Evolutionary conservation across 345 rosid species (phyloP).

Genomic region (Eucalyptus guilfoylei): DNA sequence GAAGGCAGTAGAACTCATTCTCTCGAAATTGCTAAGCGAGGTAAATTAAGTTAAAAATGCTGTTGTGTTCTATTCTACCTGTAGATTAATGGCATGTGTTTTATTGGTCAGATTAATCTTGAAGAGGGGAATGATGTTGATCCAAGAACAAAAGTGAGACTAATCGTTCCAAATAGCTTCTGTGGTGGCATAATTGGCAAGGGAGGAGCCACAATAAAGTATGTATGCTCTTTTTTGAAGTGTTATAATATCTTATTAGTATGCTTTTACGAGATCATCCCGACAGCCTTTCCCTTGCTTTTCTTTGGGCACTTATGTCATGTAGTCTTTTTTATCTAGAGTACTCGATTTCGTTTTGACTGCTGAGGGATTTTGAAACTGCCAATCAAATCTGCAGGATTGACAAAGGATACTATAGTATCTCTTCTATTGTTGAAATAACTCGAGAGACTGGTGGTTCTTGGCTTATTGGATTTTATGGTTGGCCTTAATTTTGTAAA

Average conservation of each 20-base stretch:
- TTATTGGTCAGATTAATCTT: constrained; percentile 43
- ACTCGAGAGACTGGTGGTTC: background rate
- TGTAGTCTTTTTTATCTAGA: background rate
- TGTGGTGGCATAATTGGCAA: constrained; percentile 99
- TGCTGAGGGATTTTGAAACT: background rate
- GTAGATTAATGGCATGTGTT: background rate
- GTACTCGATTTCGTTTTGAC: background rate
- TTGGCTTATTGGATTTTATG: background rate
- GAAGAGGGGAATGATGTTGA: constrained; percentile 73
- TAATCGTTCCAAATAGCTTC: constrained; percentile 88
- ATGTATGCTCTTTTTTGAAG: constrained; percentile 15
- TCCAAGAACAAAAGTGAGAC: constrained; percentile 79
- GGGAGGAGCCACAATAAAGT: constrained; percentile 98
- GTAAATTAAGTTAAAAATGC: constrained; percentile 18
- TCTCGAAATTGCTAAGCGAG: constrained; percentile 80
- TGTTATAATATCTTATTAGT: background rate
- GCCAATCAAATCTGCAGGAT: background rate
- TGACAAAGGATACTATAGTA: background rate
- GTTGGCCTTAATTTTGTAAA: background rate
- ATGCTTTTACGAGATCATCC: background rate
- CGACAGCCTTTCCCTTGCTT: background rate
- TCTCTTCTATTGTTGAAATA: background rate
- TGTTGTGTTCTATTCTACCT: background rate
- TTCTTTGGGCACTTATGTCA: background rate
- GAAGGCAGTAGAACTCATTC: constrained; percentile 78